Evolutionary conservation across 257 asterid species (phyloP).

Genomic region (Nicotiana noctiflora): DNA sequence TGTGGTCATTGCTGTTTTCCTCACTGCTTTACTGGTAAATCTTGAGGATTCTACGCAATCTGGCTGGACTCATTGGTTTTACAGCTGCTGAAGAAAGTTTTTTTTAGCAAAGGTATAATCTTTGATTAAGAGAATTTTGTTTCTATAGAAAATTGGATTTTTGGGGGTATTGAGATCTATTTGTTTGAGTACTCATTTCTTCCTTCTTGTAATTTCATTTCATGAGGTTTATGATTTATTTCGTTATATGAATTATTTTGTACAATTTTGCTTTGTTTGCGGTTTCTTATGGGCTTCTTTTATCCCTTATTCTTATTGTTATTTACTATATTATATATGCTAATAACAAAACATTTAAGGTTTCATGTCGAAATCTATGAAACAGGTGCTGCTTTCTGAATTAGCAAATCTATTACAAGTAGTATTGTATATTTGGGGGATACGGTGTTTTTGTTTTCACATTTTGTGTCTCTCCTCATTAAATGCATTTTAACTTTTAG

Average conservation of each 20-base stretch:
- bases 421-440: background rate
- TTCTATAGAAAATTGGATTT: slow-evolving; percentile 8
- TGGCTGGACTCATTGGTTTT: slow-evolving; percentile 23
- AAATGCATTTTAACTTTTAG: slow-evolving; percentile 15
- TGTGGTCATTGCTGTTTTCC: background rate
- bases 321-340: background rate
- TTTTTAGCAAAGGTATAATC: slow-evolving; percentile 33
- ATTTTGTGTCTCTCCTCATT: slow-evolving; percentile 12
- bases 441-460: background rate
- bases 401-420: background rate
- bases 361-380: background rate
- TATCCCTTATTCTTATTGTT: background rate
- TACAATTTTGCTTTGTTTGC: background rate
- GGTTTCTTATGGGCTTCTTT: background rate
- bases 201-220: background rate
- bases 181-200: background rate
- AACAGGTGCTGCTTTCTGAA: background rate
- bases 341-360: background rate
- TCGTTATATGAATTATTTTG: background rate
- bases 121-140: background rate
- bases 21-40: slow-evolving; percentile 21
- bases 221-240: background rate
- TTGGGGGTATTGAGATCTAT: slow-evolving; percentile 41
- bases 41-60: slow-evolving; percentile 26
- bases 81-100: background rate